phyloP scores from a whole-genome alignment of 352 stramenopile genomes.

The Elongisporangium undulatum region DNA sequence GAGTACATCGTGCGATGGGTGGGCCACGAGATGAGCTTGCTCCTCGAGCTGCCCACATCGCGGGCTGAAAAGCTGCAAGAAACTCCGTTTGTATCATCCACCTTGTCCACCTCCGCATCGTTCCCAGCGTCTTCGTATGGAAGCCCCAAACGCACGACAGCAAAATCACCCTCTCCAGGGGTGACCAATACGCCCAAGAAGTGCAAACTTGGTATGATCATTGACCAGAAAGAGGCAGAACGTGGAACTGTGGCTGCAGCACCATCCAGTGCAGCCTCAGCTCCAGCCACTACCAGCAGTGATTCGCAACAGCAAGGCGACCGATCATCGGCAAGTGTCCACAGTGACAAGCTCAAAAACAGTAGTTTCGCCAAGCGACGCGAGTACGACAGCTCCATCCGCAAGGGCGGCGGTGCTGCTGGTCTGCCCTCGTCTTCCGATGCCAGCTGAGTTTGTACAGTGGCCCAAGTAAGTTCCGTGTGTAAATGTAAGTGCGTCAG shows the following conservation, averaged over 20 bases:
- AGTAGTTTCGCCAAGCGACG: slow-evolving; percentile 66
- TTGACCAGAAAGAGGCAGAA: slow-evolving; percentile 56
- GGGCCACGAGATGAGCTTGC: slow-evolving; percentile 75
- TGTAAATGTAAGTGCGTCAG: slow-evolving; percentile 1
- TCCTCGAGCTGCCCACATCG: slow-evolving; percentile 56
- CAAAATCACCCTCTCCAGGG: slow-evolving; percentile 13
- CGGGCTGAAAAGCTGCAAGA: slow-evolving; percentile 42
- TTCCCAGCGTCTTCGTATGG: background rate
- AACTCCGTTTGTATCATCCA: slow-evolving; percentile 19
- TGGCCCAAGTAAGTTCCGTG: too few relatives aligned
- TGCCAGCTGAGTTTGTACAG: too few relatives aligned
- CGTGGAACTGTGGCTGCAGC: slow-evolving; percentile 1
- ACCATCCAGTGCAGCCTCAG: slow-evolving; percentile 2
- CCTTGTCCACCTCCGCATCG: slow-evolving; percentile 4
- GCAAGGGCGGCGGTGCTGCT: slow-evolving; percentile 24
- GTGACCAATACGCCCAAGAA: slow-evolving; percentile 58
- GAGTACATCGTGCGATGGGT: slow-evolving; percentile 84
- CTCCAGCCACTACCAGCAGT: slow-evolving; percentile 4
- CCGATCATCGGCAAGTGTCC: background rate
- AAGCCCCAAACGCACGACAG: background rate
- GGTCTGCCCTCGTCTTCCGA: too few relatives aligned
- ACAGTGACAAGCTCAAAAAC: slow-evolving; percentile 52
- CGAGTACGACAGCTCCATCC: slow-evolving; percentile 66
- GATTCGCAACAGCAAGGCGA: background rate
- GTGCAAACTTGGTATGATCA: slow-evolving; percentile 37